These are phyloP conservation scores for Zasmidium cellare DNA, from an alignment of 2,329 filamentous ascomycete species.

Conservation along the genomic window DNA sequence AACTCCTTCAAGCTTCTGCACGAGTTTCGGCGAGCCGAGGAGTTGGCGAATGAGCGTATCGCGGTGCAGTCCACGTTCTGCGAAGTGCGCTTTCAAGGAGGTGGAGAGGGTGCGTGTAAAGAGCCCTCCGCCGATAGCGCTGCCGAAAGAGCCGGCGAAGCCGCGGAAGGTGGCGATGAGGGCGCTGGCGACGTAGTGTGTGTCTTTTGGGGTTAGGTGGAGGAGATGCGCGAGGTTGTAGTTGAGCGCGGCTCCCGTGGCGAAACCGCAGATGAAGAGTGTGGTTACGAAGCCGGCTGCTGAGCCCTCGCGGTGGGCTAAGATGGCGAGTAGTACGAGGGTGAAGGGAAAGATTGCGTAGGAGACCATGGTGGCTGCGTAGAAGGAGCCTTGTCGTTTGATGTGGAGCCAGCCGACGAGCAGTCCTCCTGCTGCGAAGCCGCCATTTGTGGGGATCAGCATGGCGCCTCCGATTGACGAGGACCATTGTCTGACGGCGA, in stretches of 20 bases:
- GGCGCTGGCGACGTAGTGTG: constrained; percentile 74
- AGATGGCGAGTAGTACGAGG: constrained; percentile 57
- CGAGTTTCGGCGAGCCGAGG: constrained; percentile 60
- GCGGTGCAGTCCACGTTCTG: constrained; percentile 40
- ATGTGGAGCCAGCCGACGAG: constrained; percentile 76
- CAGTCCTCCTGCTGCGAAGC: constrained; percentile 74
- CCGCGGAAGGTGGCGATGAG: constrained; percentile 77
- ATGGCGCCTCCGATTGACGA: constrained; percentile 73
- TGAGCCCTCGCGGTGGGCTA: constrained; percentile 56
- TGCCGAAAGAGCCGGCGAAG: constrained; percentile 79
- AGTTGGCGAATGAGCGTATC: constrained; percentile 55
- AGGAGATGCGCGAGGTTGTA: constrained; percentile 80
- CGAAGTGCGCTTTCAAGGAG: constrained; percentile 60
- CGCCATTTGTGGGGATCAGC: constrained; percentile 77
- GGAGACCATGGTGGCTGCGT: constrained; percentile 50
- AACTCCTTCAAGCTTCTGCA: constrained; percentile 48
- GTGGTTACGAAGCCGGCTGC: constrained; percentile 57
- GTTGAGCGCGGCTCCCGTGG: constrained; percentile 72
- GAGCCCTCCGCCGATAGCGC: constrained; percentile 74
- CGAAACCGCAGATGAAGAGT: constrained; percentile 70
- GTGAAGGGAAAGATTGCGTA: constrained; percentile 63
- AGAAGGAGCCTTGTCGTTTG: constrained; percentile 71
- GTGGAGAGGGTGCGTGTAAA: constrained; percentile 64
- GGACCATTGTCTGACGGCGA: constrained; percentile 70
- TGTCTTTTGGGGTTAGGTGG: constrained; percentile 65